Base-by-base conservation (phyloP, 1,284 basidiomycete genomes). In the Tremellales sp. region DNA sequence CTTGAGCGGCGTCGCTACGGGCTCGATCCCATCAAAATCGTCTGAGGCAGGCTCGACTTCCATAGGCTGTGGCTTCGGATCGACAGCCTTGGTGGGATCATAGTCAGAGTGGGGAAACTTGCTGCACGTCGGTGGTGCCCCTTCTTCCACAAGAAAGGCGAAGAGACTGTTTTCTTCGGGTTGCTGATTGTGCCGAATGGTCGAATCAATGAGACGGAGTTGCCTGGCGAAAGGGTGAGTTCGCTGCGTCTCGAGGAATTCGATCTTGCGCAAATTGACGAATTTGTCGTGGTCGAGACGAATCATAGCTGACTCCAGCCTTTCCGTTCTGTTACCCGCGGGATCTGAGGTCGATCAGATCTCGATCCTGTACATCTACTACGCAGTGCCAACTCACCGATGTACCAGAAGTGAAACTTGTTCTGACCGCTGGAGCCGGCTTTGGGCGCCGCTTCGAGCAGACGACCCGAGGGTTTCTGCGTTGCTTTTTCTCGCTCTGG, bases 381-480 rank as follows among this genome's bases (percentile, higher is more conserved):
- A 19, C n/a, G n/a, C n/a, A 44, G 26, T 26, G 22, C 12, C 2
- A 15, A 60, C 67, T 22, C 45, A 70, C 69, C 64, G 23, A 74
- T 68, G 47, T 74, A 74, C 67, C 70, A 72, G 43, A 74, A 74
- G 24, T 60, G 55, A 45, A 70, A 67, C 43, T 61, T 58, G 25
- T 50, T 56, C 4, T 49, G 40, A 25, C 31, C 37, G 13, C 27
- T 17, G 10, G 25, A 3, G 19, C 13, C 24, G 7, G 15, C 17
- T 33, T 41, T 43, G 17, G 23, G 22, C 5, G 52, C 31, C 6
- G 48, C 27, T 11, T 26, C 3, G 29, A 33, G 29, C 29, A n/a
- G n/a, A n/a, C n/a, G n/a, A n/a, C n/a, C n/a, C n/a, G n/a, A n/a
- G n/a, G n/a, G n/a, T n/a, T n/a, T n/a, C n/a, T n/a, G n/a, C n/a